These are phyloP conservation scores for Nepenthes mirabilis DNA, from an alignment of 148 eudicot species.

Conservation along the genomic window DNA sequence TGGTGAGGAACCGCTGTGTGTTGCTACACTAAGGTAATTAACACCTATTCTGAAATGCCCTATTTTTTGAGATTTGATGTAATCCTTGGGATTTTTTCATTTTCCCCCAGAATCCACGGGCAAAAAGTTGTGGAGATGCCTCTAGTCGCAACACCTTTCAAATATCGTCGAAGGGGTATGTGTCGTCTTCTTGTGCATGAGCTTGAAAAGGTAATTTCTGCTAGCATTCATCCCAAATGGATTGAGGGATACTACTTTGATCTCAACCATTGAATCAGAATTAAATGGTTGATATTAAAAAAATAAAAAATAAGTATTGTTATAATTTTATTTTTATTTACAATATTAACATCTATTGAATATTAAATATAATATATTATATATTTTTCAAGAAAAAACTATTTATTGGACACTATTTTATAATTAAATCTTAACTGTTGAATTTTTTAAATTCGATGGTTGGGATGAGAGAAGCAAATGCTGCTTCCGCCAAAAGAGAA, in stretches of 20 bases:
- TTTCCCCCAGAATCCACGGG: slow-evolving; percentile 33
- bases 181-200: slow-evolving; percentile 39
- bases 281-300: too few species aligned
- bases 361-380: too few species aligned
- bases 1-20: slow-evolving; percentile 34
- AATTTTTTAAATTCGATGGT: too few species aligned
- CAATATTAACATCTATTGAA: background rate
- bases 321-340: background rate
- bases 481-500: too few species aligned
- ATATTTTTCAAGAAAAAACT: too few species aligned
- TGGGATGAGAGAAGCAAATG: too few species aligned
- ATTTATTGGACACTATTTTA: too few species aligned
- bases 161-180: slow-evolving; percentile 47
- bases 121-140: slow-evolving; percentile 51
- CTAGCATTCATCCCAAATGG: background rate
- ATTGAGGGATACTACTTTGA: background rate
- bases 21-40: slow-evolving; percentile 40
- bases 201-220: slow-evolving; percentile 35
- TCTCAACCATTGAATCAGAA: too few species aligned
- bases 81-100: slow-evolving; percentile 2
- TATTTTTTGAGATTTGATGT: background rate
- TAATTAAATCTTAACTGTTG: too few species aligned
- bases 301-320: too few species aligned
- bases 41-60: background rate
- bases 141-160: slow-evolving; percentile 40